Evolutionary conservation across 2,329 filamentous ascomycete species (phyloP), one percentile per base, ranked within the genome.

Genomic region (Pseudogymnoascus sp.): DNA sequence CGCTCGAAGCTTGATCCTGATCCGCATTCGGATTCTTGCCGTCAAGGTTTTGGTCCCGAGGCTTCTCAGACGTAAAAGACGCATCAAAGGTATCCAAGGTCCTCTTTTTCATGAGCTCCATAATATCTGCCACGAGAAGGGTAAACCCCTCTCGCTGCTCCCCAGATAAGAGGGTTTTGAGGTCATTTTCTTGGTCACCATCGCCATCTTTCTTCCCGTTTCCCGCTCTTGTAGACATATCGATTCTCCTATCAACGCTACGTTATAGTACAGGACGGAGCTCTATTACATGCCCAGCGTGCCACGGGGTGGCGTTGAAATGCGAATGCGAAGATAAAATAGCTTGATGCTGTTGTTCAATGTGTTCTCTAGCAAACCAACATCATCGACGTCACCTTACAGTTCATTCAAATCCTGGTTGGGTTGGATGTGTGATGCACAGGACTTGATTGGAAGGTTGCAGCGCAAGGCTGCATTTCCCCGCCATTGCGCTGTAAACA

Each of bases 61-160:
- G 65, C 38, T 66, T 60, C 45, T 71, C 68, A 33, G 67, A 60
- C 43, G 64, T 65, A 28, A 67, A 63, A 8, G 71, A 68, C 4
- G 67, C 66, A 66, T 84, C 81, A 66, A 87, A 86, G 63, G 78
- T 77, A 60, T 78, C 76, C 65, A 71, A 75, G 63, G 86, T 76
- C 41, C 83, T 78, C 60, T 77, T 78, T 62, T 81, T 77, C 76
- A 87, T 83, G 38, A 76, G 76, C 59, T 86, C 83, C 37, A 80
- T 81, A 65, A 85, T 81, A 52, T 78, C 77, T 25, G 71, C 76
- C 63, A 84, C 72, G 11, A 88, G 76, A 3, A 76, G 74, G n/a
- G 76, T 73, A 41, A 88, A 72, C 63, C 86, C 83, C 12, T 68
- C 66, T 45, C 69, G 67, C 64, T 74, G 71, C 52, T 71, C 70